phyloP scores from a whole-genome alignment of 805 yeast genomes.

The Kurtzmaniella fragi region DNA sequence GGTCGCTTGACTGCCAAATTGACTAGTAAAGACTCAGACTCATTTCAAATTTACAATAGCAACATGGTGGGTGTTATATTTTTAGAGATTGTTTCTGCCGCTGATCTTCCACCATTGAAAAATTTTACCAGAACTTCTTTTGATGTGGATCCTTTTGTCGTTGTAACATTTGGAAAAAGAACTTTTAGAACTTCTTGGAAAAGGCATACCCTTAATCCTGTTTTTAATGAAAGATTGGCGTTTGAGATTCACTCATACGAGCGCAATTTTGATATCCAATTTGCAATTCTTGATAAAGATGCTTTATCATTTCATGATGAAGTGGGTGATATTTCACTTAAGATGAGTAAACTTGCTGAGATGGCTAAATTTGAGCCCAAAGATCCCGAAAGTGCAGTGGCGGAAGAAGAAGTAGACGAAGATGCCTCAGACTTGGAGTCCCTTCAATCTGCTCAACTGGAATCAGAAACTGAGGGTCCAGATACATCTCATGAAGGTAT shows the following conservation, averaged over 20 bases:
- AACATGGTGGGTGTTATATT: conserved; percentile 65
- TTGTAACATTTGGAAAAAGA: conserved; percentile 82
- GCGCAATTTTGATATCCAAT: conserved; percentile 55
- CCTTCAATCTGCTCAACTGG: neutral
- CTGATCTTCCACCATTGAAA: conserved; percentile 72
- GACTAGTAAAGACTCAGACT: neutral
- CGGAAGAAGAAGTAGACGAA: conserved; percentile 3
- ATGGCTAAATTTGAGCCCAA: conserved; percentile 13
- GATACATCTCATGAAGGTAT: conserved; percentile 3
- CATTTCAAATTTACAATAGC: conserved; percentile 34
- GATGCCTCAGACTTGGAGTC: neutral
- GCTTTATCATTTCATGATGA: conserved; percentile 76
- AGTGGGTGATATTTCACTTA: conserved; percentile 62
- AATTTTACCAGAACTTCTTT: conserved; percentile 71
- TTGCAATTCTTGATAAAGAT: conserved; percentile 81
- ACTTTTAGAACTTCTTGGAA: conserved; percentile 83
- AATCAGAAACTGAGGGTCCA: neutral
- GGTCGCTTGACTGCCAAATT: too few species aligned
- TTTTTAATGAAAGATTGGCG: conserved; percentile 73
- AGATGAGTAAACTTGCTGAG: conserved; percentile 45
- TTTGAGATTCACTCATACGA: conserved; percentile 74
- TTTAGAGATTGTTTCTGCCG: conserved; percentile 68
- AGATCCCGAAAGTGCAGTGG: neutral
- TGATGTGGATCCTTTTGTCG: conserved; percentile 96
- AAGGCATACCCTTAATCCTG: conserved; percentile 77